Evolutionary conservation across 306 rosid species (phyloP), one percentile per base, ranked within the genome.

Genomic region (Pyrus pyrifolia): DNA sequence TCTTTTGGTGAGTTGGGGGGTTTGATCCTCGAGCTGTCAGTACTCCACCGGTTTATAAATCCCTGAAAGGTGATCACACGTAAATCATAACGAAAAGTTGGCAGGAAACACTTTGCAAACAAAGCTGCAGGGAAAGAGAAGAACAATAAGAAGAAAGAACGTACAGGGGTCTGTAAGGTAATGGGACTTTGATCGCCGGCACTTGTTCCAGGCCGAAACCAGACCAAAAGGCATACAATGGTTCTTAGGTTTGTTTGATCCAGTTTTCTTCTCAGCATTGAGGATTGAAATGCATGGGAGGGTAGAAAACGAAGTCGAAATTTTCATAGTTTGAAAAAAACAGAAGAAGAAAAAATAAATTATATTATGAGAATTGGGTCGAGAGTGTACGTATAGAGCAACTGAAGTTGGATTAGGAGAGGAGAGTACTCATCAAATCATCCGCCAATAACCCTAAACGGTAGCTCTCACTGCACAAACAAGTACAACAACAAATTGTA

Each of bases 141-240:
- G 70, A 51, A 63, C 31, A 73, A 72, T 46, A 4, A 45, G 71
- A 58, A 40, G 73, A 45, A 62, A 70, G 75, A 67, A 77, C 82
- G 68, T 92, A 94, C 99, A 92, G 27, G 96, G 99, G 77, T 89
- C 92, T 49, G 90, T 84, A 61, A 76, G 91, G 70, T 92, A 95
- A 57, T 87, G 84, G 25, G 97, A 90, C 76, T 89, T 95, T 85
- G 91, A 87, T 85, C 96, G 87, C 22, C 97, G 84, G 69, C 99
- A 91, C 86, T 95, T 95, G 83, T 91, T 92, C 99, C 97, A 95
- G 0, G 99, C 99, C 6, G 97, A 88, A 76, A 95, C 91, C 77
- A 95, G 87, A 77, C 96, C 88, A 80, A 95, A 95, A 46, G 97
- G 91, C 97, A 95, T 95, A 73, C 92, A 73, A 72, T 81, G 77